Conservation (phyloP, 257 asterid genomes). For the Agastache rugosa region DNA sequence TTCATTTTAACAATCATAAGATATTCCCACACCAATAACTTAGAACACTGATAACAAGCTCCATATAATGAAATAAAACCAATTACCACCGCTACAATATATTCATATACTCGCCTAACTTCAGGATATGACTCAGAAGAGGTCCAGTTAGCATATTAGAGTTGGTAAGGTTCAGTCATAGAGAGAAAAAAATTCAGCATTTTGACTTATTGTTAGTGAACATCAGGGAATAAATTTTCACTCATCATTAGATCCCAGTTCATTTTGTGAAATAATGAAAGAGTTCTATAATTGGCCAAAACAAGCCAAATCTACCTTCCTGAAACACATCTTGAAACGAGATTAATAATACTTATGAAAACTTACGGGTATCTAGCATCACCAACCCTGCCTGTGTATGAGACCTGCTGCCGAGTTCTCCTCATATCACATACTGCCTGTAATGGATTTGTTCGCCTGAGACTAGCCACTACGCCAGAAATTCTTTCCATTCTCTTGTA, state of each 20-base stretch:
- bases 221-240: background rate
- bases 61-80: conserved; percentile 15
- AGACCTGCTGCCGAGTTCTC: conserved; percentile 88
- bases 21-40: conserved; percentile 22
- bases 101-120: conserved; percentile 6
- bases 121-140: background rate
- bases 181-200: conserved; percentile 10
- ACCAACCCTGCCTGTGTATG: conserved; percentile 93
- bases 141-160: conserved; percentile 18
- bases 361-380: conserved; percentile 99
- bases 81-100: background rate
- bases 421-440: conserved; percentile 89
- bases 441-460: conserved; percentile 89
- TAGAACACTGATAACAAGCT: conserved; percentile 13
- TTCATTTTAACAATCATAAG: conserved; percentile 36
- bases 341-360: conserved; percentile 2
- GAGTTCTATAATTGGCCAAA: background rate
- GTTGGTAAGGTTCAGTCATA: conserved; percentile 8
- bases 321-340: too few species aligned
- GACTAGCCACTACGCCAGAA: conserved; percentile 88
- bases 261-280: background rate
- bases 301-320: background rate
- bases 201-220: background rate
- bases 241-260: too few species aligned
- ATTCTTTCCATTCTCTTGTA: conserved; percentile 83